Base-by-base conservation (phyloP, 805 yeast genomes). In the Kuraishia borneana region DNA sequence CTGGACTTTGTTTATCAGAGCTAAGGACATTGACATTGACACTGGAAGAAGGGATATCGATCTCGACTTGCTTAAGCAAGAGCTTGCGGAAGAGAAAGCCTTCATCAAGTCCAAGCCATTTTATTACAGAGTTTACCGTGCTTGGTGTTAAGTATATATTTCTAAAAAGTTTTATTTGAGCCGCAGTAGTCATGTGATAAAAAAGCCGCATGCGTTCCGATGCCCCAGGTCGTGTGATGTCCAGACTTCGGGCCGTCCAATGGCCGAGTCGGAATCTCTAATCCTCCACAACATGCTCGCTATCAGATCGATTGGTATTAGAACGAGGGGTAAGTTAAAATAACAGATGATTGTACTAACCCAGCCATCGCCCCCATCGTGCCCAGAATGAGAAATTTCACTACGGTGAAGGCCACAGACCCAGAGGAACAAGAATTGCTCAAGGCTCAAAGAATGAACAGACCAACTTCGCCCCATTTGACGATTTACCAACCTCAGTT, bases 381-480 rank as follows among this genome's bases (percentile, higher is more conserved):
- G 16, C 28, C 28, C 8, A 25, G 28, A 25, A 12, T 25, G 16
- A 58, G 63, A 51, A 35, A 37, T 23, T 31, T 60, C 33, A 30
- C 53, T 36, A 65, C 77, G 10, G 67, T 71, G 39, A 54, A 58
- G 42, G 8, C 28, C 16, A 61, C 83, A 23, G 65, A 67, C 28
- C 71, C 62, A 18, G 73, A 74, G 45, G 94, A 82, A 48, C 70
- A 81, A 44, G 70, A 70, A 23, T 67, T 87, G 37, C 70, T 89
- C 41, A 68, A 74, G 37, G 75, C 76, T 35, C 97, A 89, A 67
- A 76, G 98, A 60, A 72, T 67, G 44, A 72, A 75, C 63, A 79
- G 98, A 63, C 97, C 97, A 22, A 61, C 72, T 12, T 85, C 96
- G 21, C 97, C 97, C 37, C 94, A 89, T 58, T 68, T 89, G 53